Conservation (phyloP, 768 basidiomycete genomes). For the Suillus bovinus region DNA sequence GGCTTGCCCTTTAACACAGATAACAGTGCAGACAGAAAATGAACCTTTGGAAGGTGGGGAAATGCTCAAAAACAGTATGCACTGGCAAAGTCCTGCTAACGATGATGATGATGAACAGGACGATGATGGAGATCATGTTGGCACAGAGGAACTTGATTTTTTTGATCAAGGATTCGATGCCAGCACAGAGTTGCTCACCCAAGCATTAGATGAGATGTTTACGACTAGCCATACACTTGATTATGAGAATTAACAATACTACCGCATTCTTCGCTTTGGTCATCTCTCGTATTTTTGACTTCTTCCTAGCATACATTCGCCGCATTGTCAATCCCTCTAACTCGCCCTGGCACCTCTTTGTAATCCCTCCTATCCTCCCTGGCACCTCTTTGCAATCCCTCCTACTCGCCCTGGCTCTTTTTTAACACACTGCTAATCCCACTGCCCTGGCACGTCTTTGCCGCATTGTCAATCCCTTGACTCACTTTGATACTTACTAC, state of each 20-base stretch:
- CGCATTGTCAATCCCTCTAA: background rate
- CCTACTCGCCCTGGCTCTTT: background rate
- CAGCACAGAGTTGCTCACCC: background rate
- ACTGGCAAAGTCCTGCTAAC: background rate
- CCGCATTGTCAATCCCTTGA: background rate
- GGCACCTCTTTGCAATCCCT: background rate
- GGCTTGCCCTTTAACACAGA: background rate
- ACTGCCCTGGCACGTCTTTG: background rate
- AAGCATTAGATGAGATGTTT: background rate
- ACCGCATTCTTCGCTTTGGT: background rate
- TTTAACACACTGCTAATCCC: background rate
- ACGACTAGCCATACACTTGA: background rate
- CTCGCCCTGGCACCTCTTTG: background rate
- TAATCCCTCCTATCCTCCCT: background rate
- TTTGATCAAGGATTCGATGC: background rate
- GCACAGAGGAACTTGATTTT: background rate
- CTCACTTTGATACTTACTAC: background rate
- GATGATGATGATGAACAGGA: background rate
- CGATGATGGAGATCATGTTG: background rate
- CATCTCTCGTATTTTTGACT: background rate
- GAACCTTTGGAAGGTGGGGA: too few relatives aligned
- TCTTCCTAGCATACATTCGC: background rate
- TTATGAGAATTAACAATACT: background rate
- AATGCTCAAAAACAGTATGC: too few relatives aligned
- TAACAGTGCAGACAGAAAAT: too few relatives aligned